Base-by-base conservation (phyloP, 805 yeast genomes). In the Brettanomyces bruxellensis region DNA sequence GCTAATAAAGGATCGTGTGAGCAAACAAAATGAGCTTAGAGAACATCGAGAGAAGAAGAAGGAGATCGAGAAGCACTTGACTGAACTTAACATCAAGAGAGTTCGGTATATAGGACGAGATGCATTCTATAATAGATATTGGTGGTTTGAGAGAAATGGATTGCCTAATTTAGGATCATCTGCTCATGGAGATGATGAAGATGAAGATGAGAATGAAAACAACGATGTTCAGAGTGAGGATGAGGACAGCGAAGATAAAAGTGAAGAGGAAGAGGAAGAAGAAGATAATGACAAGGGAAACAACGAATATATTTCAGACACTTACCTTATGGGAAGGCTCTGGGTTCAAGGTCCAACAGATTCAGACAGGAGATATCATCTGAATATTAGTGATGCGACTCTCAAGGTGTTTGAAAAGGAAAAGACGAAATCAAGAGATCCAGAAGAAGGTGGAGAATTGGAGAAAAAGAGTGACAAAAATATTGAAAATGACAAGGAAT, bases 61-160 rank as follows among this genome's bases (percentile, higher is more conserved):
- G 38, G 70, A 71, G 35, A 64, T 80, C 14, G 95, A 86, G 55
- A 72, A 69, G 49, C 70, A 77, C 48, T 67, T 93, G 24, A 73
- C 73, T 41, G 88, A 82, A 54, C 66, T 79, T 43, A 96, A 90
- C 56, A 72, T 83, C 49, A 96, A 88, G 59, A 67, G 98, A 47
- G 72, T 89, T 42, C 76, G 76, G 46, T 71, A 78, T 30, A 67
- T 93, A 25, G 99, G 99, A 2, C 74, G 80, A 48, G 99, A 93
- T 62, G 69, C 95, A 44, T 76, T 78, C 48, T 89, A 71, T 61
- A 93, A 93, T 66, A 71, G 90, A 52, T 93, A 91, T 61, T 93
- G 95, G 95, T 93, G 96, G 96, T 80, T 89, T 59, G 98, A 91
- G 57, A 72, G 73, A 51, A 83, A 84, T 57, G 99, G 98, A 0